Percentiles rank a stretch among this genome's conserved stretches.
Conservation (phyloP, 805 yeast species). For the Middelhovenomyces tepae region DNA sequence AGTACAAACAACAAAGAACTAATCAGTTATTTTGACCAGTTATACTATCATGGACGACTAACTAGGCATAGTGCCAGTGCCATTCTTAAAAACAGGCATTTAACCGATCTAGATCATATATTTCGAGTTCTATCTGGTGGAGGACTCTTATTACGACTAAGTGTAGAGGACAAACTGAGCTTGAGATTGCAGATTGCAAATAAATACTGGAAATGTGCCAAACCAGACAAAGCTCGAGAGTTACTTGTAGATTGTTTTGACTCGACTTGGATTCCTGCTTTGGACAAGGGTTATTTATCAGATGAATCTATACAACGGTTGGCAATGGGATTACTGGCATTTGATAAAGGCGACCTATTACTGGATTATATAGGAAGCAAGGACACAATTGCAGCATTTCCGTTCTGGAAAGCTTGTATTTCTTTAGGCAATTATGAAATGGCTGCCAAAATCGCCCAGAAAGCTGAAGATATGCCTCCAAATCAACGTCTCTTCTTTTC, state of each 20-base stretch:
- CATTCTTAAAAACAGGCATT: constrained; percentile 17
- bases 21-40: constrained; percentile 16
- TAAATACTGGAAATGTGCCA: constrained; percentile 20
- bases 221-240: constrained; percentile 13
- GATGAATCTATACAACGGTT: constrained; percentile 3
- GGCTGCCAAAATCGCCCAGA: no score
- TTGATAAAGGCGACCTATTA: no score
- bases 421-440: no score
- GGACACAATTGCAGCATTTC: no score
- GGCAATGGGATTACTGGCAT: constrained; percentile 10
- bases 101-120: constrained; percentile 18
- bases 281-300: no score
- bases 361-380: no score
- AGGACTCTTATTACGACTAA: constrained; percentile 22
- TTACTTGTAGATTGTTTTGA: constrained; percentile 16
- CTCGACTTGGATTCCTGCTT: constrained; percentile 16
- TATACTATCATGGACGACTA: constrained; percentile 22
- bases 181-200: constrained; percentile 23
- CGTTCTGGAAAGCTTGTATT: no score
- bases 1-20: constrained; percentile 10
- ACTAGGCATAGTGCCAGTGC: constrained; percentile 17
- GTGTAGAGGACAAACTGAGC: constrained; percentile 16
- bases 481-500: no score
- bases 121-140: constrained; percentile 17
- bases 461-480: no score